A percentile compares a stretch with the other conserved stretches of the same genome.
phyloP scores from a whole-genome alignment of 495 filamentous ascomycete genomes.

The Hypomontagnella monticulosa region DNA sequence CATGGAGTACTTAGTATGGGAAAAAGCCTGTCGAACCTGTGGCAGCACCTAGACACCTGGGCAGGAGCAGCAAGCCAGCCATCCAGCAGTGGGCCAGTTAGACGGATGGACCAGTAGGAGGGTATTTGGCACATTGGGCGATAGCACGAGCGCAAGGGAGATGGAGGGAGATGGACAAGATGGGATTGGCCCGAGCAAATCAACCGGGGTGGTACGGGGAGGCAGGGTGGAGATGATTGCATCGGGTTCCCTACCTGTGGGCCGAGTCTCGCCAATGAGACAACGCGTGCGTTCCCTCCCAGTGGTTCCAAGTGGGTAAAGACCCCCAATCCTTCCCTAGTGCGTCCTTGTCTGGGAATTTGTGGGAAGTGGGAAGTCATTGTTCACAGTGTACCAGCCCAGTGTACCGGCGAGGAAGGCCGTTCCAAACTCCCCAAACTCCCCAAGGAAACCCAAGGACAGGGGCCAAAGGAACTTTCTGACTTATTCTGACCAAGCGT shows the following conservation, averaged over 20 bases:
- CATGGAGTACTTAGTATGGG: no score
- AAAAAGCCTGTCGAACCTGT: no score
- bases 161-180: slow-evolving; percentile 33
- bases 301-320: slow-evolving; percentile 17
- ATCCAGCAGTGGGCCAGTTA: no score
- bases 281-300: not conserved
- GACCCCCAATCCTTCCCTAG: slow-evolving; percentile 16
- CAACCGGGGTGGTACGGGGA: slow-evolving; percentile 39
- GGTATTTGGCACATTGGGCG: slow-evolving; percentile 39
- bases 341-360: slow-evolving; percentile 26
- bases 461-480: slow-evolving; percentile 35
- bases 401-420: slow-evolving; percentile 12
- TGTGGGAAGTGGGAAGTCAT: no score
- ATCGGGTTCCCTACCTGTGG: slow-evolving; percentile 44
- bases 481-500: slow-evolving; percentile 26
- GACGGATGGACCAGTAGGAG: not conserved
- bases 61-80: no score
- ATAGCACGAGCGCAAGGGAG: slow-evolving; percentile 36
- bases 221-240: slow-evolving; percentile 41
- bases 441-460: not conserved
- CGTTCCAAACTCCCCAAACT: slow-evolving; percentile 4
- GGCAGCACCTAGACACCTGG: not conserved
- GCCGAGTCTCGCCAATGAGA: slow-evolving; percentile 31
- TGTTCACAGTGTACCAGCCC: slow-evolving; percentile 24
- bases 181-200: slow-evolving; percentile 43